Evolutionary conservation across 305 asterid genomes (phyloP).

Genomic region (Fraxinus greggii): DNA sequence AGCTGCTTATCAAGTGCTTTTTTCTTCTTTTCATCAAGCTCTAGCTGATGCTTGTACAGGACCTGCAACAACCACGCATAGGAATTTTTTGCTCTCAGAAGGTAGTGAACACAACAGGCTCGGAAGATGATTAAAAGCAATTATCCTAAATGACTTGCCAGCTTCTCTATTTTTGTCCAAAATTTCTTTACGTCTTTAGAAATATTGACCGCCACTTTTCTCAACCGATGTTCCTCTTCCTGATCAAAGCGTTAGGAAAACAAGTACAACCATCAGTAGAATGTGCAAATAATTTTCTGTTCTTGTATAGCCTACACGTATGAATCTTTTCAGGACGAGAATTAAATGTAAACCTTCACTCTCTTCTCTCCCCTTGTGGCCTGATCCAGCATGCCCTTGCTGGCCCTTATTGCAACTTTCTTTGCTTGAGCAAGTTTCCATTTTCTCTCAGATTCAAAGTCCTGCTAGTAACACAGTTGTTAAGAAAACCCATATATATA

Average conservation of each 20-base stretch:
- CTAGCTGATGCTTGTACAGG: conserved; percentile 88
- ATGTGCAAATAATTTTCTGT: conserved; percentile 16
- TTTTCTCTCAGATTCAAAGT: conserved; percentile 98
- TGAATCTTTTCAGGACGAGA: conserved; percentile 22
- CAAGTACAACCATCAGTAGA: conserved; percentile 27
- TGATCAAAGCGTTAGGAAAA: conserved; percentile 34
- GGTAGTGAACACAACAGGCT: conserved; percentile 10
- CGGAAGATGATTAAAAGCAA: conserved; percentile 6
- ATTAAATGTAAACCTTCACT: conserved; percentile 61
- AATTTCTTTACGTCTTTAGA: conserved; percentile 97
- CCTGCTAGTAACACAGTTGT: conserved; percentile 44
- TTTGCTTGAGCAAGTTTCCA: conserved; percentile 97
- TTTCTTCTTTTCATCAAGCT: conserved; percentile 89
- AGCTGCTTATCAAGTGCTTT: conserved; percentile 94
- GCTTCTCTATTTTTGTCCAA: conserved; percentile 97
- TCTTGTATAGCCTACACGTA: conserved; percentile 5
- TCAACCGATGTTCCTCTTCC: conserved; percentile 93
- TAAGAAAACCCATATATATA: conserved; percentile 15
- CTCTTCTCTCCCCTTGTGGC: conserved; percentile 96
- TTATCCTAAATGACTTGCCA: conserved; percentile 52
- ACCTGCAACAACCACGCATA: conserved; percentile 55
- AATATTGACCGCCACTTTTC: conserved; percentile 83
- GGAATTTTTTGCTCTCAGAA: conserved; percentile 25
- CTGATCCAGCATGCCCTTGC: conserved; percentile 96
- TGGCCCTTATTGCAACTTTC: conserved; percentile 91